Evolutionary conservation across 306 rosid genomes (phyloP).

Genomic region (Fagus crenata): DNA sequence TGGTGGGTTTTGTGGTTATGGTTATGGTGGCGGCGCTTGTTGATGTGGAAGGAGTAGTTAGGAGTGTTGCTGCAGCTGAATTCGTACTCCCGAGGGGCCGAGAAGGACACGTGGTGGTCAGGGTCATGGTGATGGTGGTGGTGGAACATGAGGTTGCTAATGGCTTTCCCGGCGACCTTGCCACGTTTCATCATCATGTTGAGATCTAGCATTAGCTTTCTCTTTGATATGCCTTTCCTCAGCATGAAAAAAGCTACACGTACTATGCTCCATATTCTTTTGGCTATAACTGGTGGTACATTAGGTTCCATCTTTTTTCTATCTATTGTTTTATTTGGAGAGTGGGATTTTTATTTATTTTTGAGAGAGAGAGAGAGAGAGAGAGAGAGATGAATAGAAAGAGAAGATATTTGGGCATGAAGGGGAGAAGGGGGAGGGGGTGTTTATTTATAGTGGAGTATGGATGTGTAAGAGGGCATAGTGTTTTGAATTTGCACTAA

Average conservation of each 20-base stretch:
- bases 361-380: constrained; percentile 26
- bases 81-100: constrained; percentile 41
- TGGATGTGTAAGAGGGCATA: constrained; percentile 3
- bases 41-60: constrained; percentile 33
- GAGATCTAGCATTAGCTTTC: constrained; percentile 61
- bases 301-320: constrained; percentile 48
- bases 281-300: constrained; percentile 41
- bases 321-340: background rate
- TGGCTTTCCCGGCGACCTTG: constrained; percentile 81
- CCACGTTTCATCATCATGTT: constrained; percentile 76
- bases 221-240: constrained; percentile 67
- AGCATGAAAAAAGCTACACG: constrained; percentile 68
- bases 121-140: constrained; percentile 31
- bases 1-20: background rate
- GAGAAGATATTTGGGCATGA: constrained; percentile 25
- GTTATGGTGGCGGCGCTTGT: constrained; percentile 42
- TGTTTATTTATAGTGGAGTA: constrained; percentile 24
- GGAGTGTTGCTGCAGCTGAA: constrained; percentile 95
- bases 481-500: background rate
- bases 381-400: background rate
- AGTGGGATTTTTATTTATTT: constrained; percentile 26
- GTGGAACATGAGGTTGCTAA: constrained; percentile 64
- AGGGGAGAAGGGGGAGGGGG: background rate
- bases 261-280: constrained; percentile 61
- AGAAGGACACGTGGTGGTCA: constrained; percentile 16